Conservation (phyloP, 2,329 filamentous ascomycete genomes). For the Apiospora aurea region DNA sequence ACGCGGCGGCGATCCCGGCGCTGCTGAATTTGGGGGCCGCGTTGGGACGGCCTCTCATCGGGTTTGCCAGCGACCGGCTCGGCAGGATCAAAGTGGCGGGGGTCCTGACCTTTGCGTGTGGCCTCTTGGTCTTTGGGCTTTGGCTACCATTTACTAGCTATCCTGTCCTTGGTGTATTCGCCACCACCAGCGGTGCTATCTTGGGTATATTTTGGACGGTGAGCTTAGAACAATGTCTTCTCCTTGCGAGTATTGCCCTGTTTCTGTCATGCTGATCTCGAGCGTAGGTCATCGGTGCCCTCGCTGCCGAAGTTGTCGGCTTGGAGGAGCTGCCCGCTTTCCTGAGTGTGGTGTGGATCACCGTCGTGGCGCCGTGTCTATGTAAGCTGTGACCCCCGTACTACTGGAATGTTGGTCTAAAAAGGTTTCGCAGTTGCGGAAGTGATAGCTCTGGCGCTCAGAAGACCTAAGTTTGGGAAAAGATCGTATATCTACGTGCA, state of each 20-base stretch:
- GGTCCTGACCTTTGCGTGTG: slow-evolving; percentile 60
- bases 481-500: slow-evolving; percentile 2
- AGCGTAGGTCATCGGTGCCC: neutral
- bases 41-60: slow-evolving; percentile 64
- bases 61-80: slow-evolving; percentile 64
- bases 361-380: neutral
- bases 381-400: neutral
- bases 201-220: slow-evolving; percentile 65
- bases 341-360: slow-evolving; percentile 13
- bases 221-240: neutral
- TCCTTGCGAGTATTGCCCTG: no score
- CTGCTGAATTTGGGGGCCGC: slow-evolving; percentile 69
- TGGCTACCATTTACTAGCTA: slow-evolving; percentile 67
- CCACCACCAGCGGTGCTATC: slow-evolving; percentile 63
- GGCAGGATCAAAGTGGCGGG: slow-evolving; percentile 69
- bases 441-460: neutral
- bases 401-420: neutral
- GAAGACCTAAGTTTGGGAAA: neutral
- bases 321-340: slow-evolving; percentile 9
- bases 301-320: neutral
- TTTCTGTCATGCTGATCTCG: no score
- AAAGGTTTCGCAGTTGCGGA: neutral
- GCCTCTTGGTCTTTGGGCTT: slow-evolving; percentile 64
- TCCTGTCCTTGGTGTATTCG: slow-evolving; percentile 65
- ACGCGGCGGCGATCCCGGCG: slow-evolving; percentile 67